Evolutionary conservation across 108 stramenopile genomes (phyloP).

Genomic region (Discostella stelligeroides): DNA sequence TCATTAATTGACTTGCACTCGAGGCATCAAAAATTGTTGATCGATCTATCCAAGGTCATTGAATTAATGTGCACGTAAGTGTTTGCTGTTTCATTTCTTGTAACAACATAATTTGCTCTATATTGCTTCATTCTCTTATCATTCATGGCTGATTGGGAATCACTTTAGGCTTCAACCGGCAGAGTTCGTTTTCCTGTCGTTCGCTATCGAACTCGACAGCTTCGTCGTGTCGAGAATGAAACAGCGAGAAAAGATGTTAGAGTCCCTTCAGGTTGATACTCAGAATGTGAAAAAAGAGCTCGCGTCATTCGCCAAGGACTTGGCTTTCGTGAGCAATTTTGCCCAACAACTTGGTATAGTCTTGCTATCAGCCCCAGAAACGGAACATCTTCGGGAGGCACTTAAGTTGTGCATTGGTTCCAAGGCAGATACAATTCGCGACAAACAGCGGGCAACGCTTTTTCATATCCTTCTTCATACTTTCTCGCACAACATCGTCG

Average conservation of each 20-base stretch:
- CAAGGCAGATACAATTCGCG: conserved; percentile 46
- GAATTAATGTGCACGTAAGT: conserved; percentile 39
- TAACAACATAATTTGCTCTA: neutral
- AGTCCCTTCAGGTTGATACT: conserved; percentile 27
- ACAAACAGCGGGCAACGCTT: conserved; percentile 57
- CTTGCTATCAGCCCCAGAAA: conserved; percentile 72
- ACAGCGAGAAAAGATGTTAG: conserved; percentile 24
- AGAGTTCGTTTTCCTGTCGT: conserved; percentile 85
- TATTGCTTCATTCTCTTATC: neutral
- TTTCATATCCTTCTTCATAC: conserved; percentile 84
- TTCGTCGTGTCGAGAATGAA: conserved; percentile 49
- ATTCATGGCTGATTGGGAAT: neutral
- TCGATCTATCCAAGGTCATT: conserved; percentile 74
- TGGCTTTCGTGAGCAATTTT: conserved; percentile 84
- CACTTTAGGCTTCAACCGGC: conserved; percentile 79
- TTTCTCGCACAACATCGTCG: conserved; percentile 79
- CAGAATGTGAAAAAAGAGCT: conserved; percentile 39
- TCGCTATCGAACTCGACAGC: conserved; percentile 76
- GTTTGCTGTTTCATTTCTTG: neutral
- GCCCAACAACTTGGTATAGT: conserved; percentile 81
- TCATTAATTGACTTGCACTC: conserved; percentile 77
- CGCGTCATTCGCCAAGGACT: conserved; percentile 52
- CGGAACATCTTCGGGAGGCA: conserved; percentile 56
- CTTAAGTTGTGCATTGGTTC: conserved; percentile 74
- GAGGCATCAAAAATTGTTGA: conserved; percentile 62